A percentile compares a stretch with the other conserved stretches of the same genome.
These are phyloP conservation scores for Sporothrix brasiliensis DNA, from an alignment of 2,329 filamentous ascomycete genomes.

Conservation along the genomic window DNA sequence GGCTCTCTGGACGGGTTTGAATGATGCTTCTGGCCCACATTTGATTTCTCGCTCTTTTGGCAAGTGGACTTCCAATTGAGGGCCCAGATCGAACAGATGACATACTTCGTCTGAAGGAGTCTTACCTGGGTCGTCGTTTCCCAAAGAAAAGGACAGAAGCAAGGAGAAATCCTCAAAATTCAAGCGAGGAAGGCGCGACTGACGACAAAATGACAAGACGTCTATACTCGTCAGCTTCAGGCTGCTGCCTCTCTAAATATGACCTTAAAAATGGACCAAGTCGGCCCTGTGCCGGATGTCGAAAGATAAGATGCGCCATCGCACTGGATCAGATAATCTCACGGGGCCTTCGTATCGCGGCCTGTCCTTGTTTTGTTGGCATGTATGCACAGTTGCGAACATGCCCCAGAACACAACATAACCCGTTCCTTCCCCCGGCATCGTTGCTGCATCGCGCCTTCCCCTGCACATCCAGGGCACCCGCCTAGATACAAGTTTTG, in stretches of 20 bases:
- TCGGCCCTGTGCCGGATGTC: neutral
- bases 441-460: constrained; percentile 9
- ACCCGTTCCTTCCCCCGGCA: neutral
- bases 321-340: constrained; percentile 1
- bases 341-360: neutral
- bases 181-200: neutral
- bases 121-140: neutral
- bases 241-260: neutral
- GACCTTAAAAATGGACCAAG: neutral
- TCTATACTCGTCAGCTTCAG: neutral
- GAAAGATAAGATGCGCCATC: constrained; percentile 23
- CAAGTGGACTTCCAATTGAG: neutral
- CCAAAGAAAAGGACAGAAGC: no score
- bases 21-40: neutral
- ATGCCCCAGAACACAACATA: neutral
- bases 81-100: no score
- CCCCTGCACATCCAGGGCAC: neutral
- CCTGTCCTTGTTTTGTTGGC: neutral
- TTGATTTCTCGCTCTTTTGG: neutral
- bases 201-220: neutral
- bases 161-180: neutral
- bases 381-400: neutral
- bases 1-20: constrained; percentile 2
- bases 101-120: no score
- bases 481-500: neutral